These are phyloP conservation scores for Haplographium delicatum DNA, from an alignment of 495 filamentous ascomycete genomes.

Conservation along the genomic window DNA sequence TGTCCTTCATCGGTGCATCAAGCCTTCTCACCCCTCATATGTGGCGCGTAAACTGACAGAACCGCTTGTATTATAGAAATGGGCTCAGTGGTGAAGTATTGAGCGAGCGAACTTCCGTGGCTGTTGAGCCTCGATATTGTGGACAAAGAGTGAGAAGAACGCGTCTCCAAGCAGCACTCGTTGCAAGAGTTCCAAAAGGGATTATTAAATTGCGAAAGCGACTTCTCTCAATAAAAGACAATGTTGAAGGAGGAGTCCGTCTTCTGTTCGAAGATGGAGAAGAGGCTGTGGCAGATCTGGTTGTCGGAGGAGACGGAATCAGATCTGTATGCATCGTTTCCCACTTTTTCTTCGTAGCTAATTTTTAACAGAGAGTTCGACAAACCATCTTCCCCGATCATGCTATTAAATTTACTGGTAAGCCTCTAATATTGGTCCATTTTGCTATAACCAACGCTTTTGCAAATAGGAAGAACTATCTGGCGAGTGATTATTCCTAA, in stretches of 20 bases:
- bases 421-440: background rate
- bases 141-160: slow-evolving; percentile 34
- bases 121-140: slow-evolving; percentile 11
- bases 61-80: slow-evolving; percentile 21
- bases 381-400: slow-evolving; percentile 31
- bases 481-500: slow-evolving; percentile 33
- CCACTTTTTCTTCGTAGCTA: slow-evolving; percentile 8
- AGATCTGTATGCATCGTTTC: slow-evolving; percentile 35
- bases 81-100: slow-evolving; percentile 30
- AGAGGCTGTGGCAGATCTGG: slow-evolving; percentile 36
- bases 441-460: background rate
- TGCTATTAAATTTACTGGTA: slow-evolving; percentile 32
- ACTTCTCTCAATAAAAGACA: slow-evolving; percentile 29
- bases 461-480: slow-evolving; percentile 30
- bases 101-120: slow-evolving; percentile 1
- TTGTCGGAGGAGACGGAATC: slow-evolving; percentile 49
- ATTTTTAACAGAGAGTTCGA: slow-evolving; percentile 20
- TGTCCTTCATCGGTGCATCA: slow-evolving; percentile 27
- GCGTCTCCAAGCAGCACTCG: slow-evolving; percentile 36
- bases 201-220: slow-evolving; percentile 37
- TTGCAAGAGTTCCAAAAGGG: slow-evolving; percentile 32
- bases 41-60: background rate
- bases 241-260: slow-evolving; percentile 26
- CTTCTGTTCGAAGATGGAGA: slow-evolving; percentile 37
- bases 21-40: background rate